Base-by-base conservation (phyloP, 495 filamentous ascomycete genomes). In the Annulohypoxylon nitens region DNA sequence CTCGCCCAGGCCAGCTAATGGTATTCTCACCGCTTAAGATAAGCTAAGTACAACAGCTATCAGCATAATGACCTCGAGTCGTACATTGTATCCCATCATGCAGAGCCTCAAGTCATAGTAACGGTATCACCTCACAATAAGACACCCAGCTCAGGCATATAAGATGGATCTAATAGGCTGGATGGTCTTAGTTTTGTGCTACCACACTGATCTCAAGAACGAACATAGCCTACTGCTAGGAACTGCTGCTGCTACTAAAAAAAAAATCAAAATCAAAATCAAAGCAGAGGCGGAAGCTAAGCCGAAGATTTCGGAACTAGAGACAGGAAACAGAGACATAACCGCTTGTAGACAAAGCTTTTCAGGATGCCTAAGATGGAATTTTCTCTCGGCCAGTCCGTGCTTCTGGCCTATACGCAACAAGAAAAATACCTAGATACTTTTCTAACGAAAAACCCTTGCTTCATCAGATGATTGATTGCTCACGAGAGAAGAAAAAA, bases 41-140 rank as follows among this genome's bases (percentile, higher is more conserved):
- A 47, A 47, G 43, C 43, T 47, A 41, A 41, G 59, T 63, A 20
- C 23, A 23, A 18, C 18, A 48, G 25, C 12, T 57, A 34, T 54
- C 20, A 9, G 43, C 20, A 25, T 57, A 50, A 23, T 23, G 20
- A 23, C 20, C 20, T 16, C 34, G 39, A 48, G 23, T 50, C 1
- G 33, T 53, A 51, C 57, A 51, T 20, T 36, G 14, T 26, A 26
- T 55, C 30, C 25, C 33, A 55, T 55, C 39, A 60, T 73, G 50
- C 50, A 74, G 61, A 74, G 71, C 71, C 71, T 69, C 71, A 74
- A 58, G 48, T 55, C 41, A 65, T 43, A 36, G 37, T 25, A 53
- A 53, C 53, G 30, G 47, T 23, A n/a, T 48, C 53, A 67, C 53
- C 58, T 62, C 20, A 50, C 45, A 43, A 37, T 33, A 20, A 64